A percentile compares a stretch with the other conserved stretches of the same genome.
phyloP scores from a whole-genome alignment of 441 rosid genomes.

The Adansonia gregorii region DNA sequence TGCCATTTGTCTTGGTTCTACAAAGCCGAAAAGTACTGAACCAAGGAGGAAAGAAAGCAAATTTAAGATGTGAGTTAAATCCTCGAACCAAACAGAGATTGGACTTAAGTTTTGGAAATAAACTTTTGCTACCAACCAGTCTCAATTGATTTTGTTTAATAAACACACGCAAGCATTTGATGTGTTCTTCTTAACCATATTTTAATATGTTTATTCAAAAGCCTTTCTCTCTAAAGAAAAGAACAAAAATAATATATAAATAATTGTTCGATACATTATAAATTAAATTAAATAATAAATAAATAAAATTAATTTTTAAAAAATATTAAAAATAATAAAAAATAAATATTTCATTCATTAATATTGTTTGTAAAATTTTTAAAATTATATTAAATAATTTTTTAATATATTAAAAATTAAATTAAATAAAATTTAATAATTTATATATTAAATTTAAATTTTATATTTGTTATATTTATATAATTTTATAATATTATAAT shows the following conservation, averaged over 20 bases:
- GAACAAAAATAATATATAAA: neutral
- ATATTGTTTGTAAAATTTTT: no score
- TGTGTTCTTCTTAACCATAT: neutral
- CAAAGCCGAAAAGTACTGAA: neutral
- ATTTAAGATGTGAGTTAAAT: neutral
- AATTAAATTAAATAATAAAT: no score
- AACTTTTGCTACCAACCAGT: neutral
- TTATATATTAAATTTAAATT: no score
- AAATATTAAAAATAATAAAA: no score
- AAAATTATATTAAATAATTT: no score
- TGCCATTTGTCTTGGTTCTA: neutral
- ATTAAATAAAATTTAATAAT: no score
- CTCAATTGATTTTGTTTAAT: neutral
- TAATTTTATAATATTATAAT: no score
- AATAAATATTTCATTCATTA: no score
- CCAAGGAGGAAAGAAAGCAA: neutral
- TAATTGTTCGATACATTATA: no score
- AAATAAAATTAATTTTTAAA: no score
- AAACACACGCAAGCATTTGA: neutral
- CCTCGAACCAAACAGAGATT: constrained; percentile 6
- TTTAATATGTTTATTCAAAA: neutral
- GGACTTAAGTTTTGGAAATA: neutral
- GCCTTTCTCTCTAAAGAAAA: neutral
- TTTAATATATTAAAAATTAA: no score
- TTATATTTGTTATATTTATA: no score